A percentile compares a stretch with the other conserved stretches of the same genome.
These are phyloP conservation scores for Neospora caninum DNA, from an alignment of 169 alveolate species.

Conservation along the genomic window DNA sequence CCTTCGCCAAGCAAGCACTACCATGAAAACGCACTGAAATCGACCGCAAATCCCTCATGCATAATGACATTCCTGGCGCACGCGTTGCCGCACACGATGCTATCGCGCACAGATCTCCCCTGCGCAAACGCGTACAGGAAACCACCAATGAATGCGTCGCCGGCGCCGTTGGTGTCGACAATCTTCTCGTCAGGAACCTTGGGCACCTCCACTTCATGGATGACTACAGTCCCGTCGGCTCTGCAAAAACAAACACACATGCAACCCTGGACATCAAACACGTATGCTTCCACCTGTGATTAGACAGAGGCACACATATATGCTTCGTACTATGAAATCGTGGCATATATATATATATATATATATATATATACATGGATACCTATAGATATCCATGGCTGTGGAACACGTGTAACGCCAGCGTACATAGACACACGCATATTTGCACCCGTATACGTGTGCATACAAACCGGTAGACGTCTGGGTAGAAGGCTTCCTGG, in stretches of 20 bases:
- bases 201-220: neutral
- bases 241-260: neutral
- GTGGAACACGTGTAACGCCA: too few species aligned
- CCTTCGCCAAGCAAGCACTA: neutral
- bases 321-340: too few species aligned
- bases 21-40: neutral
- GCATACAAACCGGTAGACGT: too few species aligned
- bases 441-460: too few species aligned
- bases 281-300: neutral
- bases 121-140: conserved; percentile 76
- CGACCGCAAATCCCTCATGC: conserved; percentile 70
- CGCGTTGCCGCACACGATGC: conserved; percentile 66
- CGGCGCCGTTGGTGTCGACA: conserved; percentile 90
- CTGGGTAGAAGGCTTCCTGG: too few species aligned
- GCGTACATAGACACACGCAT: too few species aligned
- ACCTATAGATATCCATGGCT: too few species aligned
- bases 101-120: conserved; percentile 60
- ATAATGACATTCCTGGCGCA: conserved; percentile 71
- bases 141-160: conserved; percentile 91
- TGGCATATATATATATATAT: too few species aligned
- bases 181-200: conserved; percentile 61
- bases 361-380: too few species aligned
- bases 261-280: neutral
- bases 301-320: too few species aligned
- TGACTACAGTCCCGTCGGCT: conserved; percentile 9